These are phyloP conservation scores for Vachellia pachyceras DNA, from an alignment of 306 rosid species.

Conservation along the genomic window DNA sequence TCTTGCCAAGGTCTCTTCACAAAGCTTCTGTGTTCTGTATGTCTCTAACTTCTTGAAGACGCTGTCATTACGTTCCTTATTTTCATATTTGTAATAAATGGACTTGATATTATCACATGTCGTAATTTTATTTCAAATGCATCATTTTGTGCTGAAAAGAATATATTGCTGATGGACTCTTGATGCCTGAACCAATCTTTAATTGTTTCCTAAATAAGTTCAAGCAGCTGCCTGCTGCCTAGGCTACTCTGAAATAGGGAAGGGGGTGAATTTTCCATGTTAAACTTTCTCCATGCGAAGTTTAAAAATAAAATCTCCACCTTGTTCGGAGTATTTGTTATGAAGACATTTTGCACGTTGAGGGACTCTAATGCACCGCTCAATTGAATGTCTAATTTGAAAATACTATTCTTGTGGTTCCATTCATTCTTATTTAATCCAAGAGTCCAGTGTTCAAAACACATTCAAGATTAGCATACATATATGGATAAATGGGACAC, in stretches of 20 bases:
- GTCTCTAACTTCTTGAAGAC: background rate
- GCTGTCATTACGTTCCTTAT: background rate
- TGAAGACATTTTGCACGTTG: background rate
- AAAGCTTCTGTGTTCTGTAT: background rate
- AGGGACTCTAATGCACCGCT: background rate
- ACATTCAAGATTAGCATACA: background rate
- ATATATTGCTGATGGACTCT: background rate
- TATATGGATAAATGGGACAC: background rate
- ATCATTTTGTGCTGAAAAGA: background rate
- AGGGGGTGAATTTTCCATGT: background rate
- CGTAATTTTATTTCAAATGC: background rate
- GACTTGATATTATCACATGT: background rate
- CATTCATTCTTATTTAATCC: background rate
- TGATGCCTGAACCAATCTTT: background rate
- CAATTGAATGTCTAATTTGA: background rate
- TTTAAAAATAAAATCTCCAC: background rate
- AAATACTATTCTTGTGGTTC: background rate
- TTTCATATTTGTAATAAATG: background rate
- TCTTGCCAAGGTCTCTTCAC: background rate
- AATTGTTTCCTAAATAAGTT: background rate
- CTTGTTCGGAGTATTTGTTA: background rate
- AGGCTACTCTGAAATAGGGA: background rate
- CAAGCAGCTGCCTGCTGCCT: background rate
- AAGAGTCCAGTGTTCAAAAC: background rate
- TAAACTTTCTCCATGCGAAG: background rate